Conservation (phyloP, 192 early-diverging fungal species). For the Lunasporangiospora selenospora region DNA sequence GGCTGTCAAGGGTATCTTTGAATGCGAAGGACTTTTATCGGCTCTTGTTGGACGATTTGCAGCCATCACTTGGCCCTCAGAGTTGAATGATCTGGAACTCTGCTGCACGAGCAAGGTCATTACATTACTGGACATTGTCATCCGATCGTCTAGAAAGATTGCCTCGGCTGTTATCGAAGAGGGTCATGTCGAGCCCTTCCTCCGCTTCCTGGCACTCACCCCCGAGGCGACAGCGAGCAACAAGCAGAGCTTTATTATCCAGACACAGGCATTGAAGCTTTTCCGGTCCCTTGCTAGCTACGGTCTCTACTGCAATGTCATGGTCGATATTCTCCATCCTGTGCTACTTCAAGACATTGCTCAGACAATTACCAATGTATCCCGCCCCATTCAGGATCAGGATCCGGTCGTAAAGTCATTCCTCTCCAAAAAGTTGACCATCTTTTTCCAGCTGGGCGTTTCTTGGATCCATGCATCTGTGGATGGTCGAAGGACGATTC, state of each 20-base stretch:
- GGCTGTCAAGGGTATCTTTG: conserved; percentile 53
- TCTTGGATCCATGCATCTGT: conserved; percentile 49
- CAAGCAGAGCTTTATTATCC: conserved; percentile 19
- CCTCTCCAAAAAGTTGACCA: conserved; percentile 26
- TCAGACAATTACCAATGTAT: neutral
- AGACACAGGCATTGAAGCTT: conserved; percentile 50
- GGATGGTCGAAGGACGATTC: conserved; percentile 53
- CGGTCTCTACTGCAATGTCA: conserved; percentile 57
- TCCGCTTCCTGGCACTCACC: conserved; percentile 52
- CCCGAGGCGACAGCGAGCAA: conserved; percentile 44
- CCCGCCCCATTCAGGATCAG: neutral
- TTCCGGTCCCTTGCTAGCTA: conserved; percentile 53
- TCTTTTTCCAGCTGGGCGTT: conserved; percentile 31
- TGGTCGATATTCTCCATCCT: conserved; percentile 46
- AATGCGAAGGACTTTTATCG: conserved; percentile 54
- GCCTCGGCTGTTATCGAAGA: conserved; percentile 50
- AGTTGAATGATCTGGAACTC: conserved; percentile 27
- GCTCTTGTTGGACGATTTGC: conserved; percentile 46
- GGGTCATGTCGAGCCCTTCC: conserved; percentile 47
- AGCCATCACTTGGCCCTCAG: conserved; percentile 54
- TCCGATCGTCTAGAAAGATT: conserved; percentile 48
- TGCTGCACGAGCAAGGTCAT: conserved; percentile 36
- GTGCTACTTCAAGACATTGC: conserved; percentile 36
- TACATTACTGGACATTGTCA: conserved; percentile 44
- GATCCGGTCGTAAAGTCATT: conserved; percentile 22